phyloP scores from a whole-genome alignment of 2,329 filamentous ascomycete genomes.

The Beauveria scarabaeidicola region DNA sequence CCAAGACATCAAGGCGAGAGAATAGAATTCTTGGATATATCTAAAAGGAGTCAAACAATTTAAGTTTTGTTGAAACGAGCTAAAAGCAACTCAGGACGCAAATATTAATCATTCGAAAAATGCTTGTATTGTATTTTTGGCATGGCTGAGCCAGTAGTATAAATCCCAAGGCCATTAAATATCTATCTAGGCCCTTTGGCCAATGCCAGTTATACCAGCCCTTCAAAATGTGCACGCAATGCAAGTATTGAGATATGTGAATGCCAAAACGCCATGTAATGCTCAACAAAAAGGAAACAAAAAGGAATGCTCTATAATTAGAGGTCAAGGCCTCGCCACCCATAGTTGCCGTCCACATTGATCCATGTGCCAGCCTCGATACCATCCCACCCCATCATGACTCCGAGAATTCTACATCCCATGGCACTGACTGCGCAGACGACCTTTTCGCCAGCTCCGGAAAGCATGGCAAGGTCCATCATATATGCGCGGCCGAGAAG shows the following conservation, averaged over 20 bases:
- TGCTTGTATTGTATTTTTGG: not conserved
- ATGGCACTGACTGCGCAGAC: slow-evolving; percentile 69
- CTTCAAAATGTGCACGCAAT: not conserved
- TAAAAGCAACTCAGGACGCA: no score
- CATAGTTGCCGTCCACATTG: slow-evolving; percentile 67
- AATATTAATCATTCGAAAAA: not conserved
- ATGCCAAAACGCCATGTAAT: slow-evolving; percentile 13
- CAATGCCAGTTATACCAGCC: not conserved
- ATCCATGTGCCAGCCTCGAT: slow-evolving; percentile 56
- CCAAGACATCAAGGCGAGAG: not conserved
- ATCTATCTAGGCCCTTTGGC: not conserved
- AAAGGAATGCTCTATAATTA: slow-evolving; percentile 24
- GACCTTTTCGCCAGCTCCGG: slow-evolving; percentile 57
- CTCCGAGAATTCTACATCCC: slow-evolving; percentile 65
- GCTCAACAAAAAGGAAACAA: slow-evolving; percentile 4
- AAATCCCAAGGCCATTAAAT: not conserved
- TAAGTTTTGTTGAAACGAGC: not conserved
- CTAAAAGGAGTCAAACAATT: not conserved
- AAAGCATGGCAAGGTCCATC: slow-evolving; percentile 69
- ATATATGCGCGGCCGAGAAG: slow-evolving; percentile 73
- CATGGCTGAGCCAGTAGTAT: not conserved
- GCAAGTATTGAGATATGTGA: not conserved
- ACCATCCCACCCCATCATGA: slow-evolving; percentile 82
- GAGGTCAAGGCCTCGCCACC: slow-evolving; percentile 36
- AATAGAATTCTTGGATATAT: not conserved